Percentiles rank a stretch among this genome's conserved stretches.
phyloP scores from a whole-genome alignment of 2,329 filamentous ascomycete genomes.

The Sphaerulina populicola region DNA sequence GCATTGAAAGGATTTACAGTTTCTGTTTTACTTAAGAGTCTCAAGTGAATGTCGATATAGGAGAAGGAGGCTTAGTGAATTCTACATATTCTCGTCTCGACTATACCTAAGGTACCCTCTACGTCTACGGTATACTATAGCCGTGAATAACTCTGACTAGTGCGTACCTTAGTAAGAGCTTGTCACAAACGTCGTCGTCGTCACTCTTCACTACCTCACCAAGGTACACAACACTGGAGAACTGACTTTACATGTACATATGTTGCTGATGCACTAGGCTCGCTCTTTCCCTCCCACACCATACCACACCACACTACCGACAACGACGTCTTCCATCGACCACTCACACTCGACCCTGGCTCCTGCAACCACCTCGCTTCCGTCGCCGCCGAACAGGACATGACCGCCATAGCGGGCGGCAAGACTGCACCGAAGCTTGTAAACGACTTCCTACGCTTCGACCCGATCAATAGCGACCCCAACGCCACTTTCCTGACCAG shows the following conservation, averaged over 20 bases:
- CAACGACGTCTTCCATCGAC: neutral
- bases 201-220: neutral
- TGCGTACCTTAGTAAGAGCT: no score
- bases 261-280: no score
- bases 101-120: no score
- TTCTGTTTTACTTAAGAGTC: no score
- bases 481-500: slow-evolving; percentile 45
- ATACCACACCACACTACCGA: neutral
- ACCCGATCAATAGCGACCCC: slow-evolving; percentile 40
- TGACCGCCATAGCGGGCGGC: slow-evolving; percentile 22
- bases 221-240: no score
- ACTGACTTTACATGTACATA: no score
- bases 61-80: no score
- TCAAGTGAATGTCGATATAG: no score
- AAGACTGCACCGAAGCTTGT: slow-evolving; percentile 46
- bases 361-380: neutral
- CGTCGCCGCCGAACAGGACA: slow-evolving; percentile 7
- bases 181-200: neutral
- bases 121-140: neutral
- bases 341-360: neutral
- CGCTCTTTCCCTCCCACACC: no score
- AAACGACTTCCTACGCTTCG: slow-evolving; percentile 46
- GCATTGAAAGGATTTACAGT: no score
- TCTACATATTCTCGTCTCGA: no score
- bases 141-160: neutral